phyloP scores from a whole-genome alignment of 106 monocot genomes.

The Gastrodia elata region DNA sequence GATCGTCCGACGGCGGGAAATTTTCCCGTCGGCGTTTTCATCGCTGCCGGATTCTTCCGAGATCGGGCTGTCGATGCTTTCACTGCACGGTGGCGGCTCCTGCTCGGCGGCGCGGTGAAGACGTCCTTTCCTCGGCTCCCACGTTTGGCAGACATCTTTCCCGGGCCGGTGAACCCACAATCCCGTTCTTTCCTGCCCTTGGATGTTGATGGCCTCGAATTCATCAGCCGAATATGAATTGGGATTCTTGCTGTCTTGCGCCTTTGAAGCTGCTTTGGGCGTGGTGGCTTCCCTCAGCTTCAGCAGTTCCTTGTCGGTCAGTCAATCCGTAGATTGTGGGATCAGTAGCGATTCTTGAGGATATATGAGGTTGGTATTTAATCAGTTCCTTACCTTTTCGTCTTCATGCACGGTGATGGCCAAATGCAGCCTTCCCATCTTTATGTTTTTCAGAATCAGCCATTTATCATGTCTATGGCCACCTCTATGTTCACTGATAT shows the following conservation, averaged over 20 bases:
- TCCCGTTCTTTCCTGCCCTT: constrained; percentile 24
- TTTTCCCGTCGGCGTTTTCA: constrained; percentile 14
- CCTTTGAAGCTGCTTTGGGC: constrained; percentile 1
- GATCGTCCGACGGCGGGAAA: constrained; percentile 6
- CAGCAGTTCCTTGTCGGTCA: neutral
- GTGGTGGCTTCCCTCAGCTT: constrained; percentile 1
- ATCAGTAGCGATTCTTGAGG: neutral
- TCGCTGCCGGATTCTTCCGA: constrained; percentile 12
- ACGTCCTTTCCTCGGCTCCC: constrained; percentile 21
- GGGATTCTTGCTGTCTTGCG: constrained; percentile 9
- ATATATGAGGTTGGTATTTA: neutral
- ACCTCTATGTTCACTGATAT: constrained; percentile 45
- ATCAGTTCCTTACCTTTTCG: constrained; percentile 20
- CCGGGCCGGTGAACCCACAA: constrained; percentile 19
- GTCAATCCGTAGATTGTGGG: neutral
- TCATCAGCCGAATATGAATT: constrained; percentile 1
- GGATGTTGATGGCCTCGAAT: constrained; percentile 17
- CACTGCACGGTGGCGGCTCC: constrained; percentile 8
- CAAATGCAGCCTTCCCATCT: constrained; percentile 68
- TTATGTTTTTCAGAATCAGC: constrained; percentile 55
- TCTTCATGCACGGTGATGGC: constrained; percentile 69
- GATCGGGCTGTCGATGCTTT: constrained; percentile 14
- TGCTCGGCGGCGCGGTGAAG: constrained; percentile 5
- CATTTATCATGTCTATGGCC: constrained; percentile 86
- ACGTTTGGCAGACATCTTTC: constrained; percentile 14